Evolutionary conservation across 768 basidiomycete species (phyloP), one percentile per base, ranked within the genome.

Genomic region (Macrolepiota albuminosa): DNA sequence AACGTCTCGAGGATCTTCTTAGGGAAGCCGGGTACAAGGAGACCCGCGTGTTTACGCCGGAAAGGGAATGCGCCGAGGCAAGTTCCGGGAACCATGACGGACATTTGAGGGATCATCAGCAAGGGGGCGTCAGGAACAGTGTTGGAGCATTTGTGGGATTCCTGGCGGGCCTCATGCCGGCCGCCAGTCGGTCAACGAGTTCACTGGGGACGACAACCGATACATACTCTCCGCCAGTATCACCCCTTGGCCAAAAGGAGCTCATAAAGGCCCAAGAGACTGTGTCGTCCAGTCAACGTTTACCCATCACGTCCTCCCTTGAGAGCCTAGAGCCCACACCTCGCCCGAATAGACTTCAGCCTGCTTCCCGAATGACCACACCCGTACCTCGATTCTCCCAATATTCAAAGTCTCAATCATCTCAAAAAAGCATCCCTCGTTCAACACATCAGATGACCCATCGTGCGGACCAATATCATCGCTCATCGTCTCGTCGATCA

Each of bases 21-120:
- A 79, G 84, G 53, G 89, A 93, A 70, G 92, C 92, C 1, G 94
- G 94, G 2, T 95, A 95, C 78, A 93, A 93, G 71, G 94, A 96
- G 69, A 95, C 93, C 3, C 83, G 93, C 46, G 81, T 97, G 11
- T 90, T 91, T 66, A 95, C 94, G 0, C 93, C 94, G 8, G 91
- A 94, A 71, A 76, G 80, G 4, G 90, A 93, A 60, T 80, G 51
- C 46, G 47, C 82, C 42, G 67, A 69, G 18, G 75, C 73, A 18
- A 69, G 70, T 29, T 66, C 67, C 24, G 68, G 67, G 11, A 68
- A 71, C 13, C 69, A 65, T 60, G 62, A 67, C 4, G 40, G n/a
- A 60, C 67, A 63, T 26, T 69, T 65, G 18, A 50, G 62, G n/a
- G 69, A 68, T 45, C 51, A 45, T 36, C 46, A 40, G 9, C 71